Evolutionary conservation across 164 flowering plant genomes (phyloP).

Genomic region (Warburgia ugandensis): DNA sequence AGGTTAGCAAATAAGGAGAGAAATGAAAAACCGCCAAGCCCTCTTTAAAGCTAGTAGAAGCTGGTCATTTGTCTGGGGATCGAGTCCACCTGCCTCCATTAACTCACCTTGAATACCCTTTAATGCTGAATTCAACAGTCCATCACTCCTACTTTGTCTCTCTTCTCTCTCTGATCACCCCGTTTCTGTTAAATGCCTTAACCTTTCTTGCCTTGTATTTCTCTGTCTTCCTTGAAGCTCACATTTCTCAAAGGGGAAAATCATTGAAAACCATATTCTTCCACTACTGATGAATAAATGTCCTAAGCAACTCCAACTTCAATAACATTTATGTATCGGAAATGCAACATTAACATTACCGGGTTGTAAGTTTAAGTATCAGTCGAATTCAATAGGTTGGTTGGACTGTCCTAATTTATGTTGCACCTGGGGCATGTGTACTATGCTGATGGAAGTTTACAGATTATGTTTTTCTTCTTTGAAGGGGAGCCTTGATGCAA

Average conservation of each 20-base stretch:
- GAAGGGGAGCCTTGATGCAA: too few species aligned
- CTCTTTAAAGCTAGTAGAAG: slow-evolving; percentile 2
- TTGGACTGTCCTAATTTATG: too few species aligned
- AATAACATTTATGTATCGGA: too few species aligned
- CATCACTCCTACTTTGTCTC: slow-evolving; percentile 14
- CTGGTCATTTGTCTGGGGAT: slow-evolving; percentile 2
- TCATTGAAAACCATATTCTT: neutral
- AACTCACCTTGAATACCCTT: slow-evolving; percentile 33
- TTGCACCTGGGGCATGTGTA: too few species aligned
- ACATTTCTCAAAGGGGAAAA: neutral
- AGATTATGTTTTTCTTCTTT: too few species aligned
- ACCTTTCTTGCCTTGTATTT: slow-evolving; percentile 18
- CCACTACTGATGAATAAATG: neutral
- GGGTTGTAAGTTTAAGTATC: too few species aligned
- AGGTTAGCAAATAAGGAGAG: slow-evolving; percentile 4
- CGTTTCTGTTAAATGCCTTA: slow-evolving; percentile 26
- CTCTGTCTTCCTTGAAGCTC: neutral
- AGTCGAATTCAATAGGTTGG: too few species aligned
- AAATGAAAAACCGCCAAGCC: neutral
- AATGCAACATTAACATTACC: too few species aligned
- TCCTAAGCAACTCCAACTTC: slow-evolving; percentile 4
- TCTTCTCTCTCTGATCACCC: slow-evolving; percentile 8
- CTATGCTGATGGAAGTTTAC: too few species aligned
- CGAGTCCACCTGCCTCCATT: slow-evolving; percentile 28
- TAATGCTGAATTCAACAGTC: slow-evolving; percentile 31